Percentiles rank a stretch among this genome's conserved stretches.
These are phyloP conservation scores for Physcia stellaris DNA, from an alignment of 495 filamentous ascomycete species.

Conservation along the genomic window DNA sequence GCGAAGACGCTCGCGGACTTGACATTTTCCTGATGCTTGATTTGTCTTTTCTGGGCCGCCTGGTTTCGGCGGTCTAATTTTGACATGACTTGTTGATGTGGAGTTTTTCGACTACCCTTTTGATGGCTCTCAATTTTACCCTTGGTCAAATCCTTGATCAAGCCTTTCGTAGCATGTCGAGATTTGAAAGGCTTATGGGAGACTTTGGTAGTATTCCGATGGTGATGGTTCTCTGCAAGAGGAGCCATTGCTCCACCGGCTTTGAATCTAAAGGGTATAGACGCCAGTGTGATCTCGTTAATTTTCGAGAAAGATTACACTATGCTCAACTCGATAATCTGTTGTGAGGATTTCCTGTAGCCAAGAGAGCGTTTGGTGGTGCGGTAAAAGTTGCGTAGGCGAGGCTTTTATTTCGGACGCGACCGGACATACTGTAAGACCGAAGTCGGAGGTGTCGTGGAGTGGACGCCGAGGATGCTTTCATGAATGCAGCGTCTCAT, in stretches of 20 bases:
- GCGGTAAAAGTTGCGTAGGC: too few relatives aligned
- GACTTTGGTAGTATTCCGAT: constrained; percentile 79
- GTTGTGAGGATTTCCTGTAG: too few relatives aligned
- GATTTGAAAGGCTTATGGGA: constrained; percentile 84
- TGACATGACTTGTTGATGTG: constrained; percentile 92
- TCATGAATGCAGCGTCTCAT: too few relatives aligned
- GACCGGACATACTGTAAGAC: too few relatives aligned
- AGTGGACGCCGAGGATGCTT: too few relatives aligned
- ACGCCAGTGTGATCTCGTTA: constrained; percentile 35
- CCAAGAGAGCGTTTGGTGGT: too few relatives aligned
- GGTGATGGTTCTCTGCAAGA: constrained; percentile 50
- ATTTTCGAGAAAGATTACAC: too few relatives aligned
- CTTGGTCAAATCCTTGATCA: constrained; percentile 68
- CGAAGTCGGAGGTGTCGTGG: too few relatives aligned
- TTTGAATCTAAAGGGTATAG: constrained; percentile 81
- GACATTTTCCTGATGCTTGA: constrained; percentile 67
- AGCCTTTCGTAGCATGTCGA: constrained; percentile 73
- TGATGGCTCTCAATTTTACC: constrained; percentile 49
- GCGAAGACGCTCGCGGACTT: constrained; percentile 66
- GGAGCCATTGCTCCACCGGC: constrained; percentile 53
- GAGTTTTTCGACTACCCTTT: constrained; percentile 63
- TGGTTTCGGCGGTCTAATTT: constrained; percentile 91
- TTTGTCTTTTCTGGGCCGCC: constrained; percentile 68
- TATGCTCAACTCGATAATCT: too few relatives aligned
- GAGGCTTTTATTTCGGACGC: too few relatives aligned